A percentile compares a stretch with the other conserved stretches of the same genome.
phyloP scores from a whole-genome alignment of 192 early-diverging fungal genomes.

The Rhizoclosmatium globosum region DNA sequence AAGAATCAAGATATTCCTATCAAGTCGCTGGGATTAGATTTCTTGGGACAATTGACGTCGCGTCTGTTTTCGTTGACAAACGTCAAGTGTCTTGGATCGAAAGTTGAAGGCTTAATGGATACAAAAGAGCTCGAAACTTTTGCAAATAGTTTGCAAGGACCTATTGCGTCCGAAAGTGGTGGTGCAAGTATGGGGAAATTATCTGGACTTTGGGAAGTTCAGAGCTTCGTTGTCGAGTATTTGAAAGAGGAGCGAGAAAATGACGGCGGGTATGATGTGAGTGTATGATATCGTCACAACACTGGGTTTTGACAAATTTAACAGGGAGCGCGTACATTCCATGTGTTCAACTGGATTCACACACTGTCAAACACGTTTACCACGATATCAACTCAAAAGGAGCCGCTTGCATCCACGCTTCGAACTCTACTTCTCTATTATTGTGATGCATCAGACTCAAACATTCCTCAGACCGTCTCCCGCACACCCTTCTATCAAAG shows the following conservation, averaged over 20 bases:
- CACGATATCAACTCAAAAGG: not conserved
- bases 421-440: not conserved
- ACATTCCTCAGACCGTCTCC: not conserved
- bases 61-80: slow-evolving; percentile 1
- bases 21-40: slow-evolving; percentile 46
- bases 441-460: slow-evolving; percentile 2
- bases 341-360: slow-evolving; percentile 22
- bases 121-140: not conserved
- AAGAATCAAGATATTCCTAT: slow-evolving; percentile 39
- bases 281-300: not conserved
- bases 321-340: slow-evolving; percentile 8
- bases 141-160: not conserved
- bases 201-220: slow-evolving; percentile 28
- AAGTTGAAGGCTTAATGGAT: not conserved
- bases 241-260: slow-evolving; percentile 22
- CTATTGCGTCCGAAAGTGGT: not conserved
- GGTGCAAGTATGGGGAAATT: not conserved
- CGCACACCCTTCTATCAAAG: not conserved
- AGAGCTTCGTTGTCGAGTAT: slow-evolving; percentile 18
- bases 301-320: no score
- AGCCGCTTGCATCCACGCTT: not conserved
- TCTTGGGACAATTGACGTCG: slow-evolving; percentile 39
- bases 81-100: not conserved
- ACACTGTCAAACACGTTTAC: not conserved
- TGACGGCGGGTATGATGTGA: slow-evolving; percentile 14